phyloP scores from a whole-genome alignment of 805 yeast species.

The Zygoascus biomembranicola region DNA sequence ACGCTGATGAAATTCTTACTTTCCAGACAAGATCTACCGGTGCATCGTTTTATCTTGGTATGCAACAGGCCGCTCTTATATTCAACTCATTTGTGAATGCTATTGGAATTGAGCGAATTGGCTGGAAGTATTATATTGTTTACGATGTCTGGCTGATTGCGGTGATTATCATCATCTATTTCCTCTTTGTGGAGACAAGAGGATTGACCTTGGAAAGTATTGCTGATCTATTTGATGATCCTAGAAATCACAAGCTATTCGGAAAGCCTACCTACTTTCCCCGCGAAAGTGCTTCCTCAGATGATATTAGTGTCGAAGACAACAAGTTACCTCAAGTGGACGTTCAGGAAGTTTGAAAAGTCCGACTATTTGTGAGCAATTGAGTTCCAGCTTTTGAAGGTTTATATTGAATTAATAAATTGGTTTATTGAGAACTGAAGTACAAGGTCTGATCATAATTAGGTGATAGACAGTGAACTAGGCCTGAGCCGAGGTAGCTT shows the following conservation, averaged over 20 bases:
- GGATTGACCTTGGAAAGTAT: constrained; percentile 76
- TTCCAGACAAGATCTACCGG: constrained; percentile 2
- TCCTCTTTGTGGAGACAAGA: constrained; percentile 65
- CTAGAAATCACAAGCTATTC: not conserved
- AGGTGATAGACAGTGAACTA: no score
- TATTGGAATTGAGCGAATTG: constrained; percentile 36
- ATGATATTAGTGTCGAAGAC: not conserved
- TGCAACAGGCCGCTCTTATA: constrained; percentile 4
- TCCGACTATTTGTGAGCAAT: not conserved
- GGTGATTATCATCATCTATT: constrained; percentile 41
- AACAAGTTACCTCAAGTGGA: not conserved
- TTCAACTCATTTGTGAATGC: constrained; percentile 30
- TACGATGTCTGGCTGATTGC: constrained; percentile 26
- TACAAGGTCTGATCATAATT: not conserved
- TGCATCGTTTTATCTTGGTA: not conserved
- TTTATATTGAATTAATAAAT: not conserved
- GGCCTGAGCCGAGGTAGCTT: no score
- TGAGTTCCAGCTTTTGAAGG: not conserved
- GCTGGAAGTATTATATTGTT: constrained; percentile 34
- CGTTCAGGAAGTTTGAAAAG: not conserved
- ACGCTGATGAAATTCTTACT: constrained; percentile 4
- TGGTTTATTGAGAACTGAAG: not conserved
- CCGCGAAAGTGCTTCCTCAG: not conserved
- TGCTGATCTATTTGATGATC: constrained; percentile 40
- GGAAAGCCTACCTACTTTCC: not conserved